Evolutionary conservation across 176 grass and related monocot genomes (phyloP).

Genomic region (Musa troglodytarum): DNA sequence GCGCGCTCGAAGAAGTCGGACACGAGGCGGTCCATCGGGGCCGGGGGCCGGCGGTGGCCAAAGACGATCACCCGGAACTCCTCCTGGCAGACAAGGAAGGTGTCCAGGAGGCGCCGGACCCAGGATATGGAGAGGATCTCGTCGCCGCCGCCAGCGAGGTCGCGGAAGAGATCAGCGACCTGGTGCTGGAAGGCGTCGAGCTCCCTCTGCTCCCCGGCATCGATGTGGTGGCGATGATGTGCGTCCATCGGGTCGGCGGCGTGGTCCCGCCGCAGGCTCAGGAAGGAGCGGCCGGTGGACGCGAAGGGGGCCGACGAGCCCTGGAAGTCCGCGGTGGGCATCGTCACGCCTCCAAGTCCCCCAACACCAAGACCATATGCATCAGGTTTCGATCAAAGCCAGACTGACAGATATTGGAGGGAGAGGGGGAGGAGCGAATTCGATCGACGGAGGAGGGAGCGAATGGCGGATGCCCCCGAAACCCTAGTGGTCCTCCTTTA

Average conservation of each 20-base stretch:
- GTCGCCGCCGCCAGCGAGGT: slow-evolving; percentile 17
- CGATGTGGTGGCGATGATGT: neutral
- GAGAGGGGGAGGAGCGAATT: neutral
- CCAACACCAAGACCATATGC: slow-evolving; percentile 12
- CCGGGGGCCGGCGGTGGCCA: slow-evolving; percentile 27
- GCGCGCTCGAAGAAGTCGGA: slow-evolving; percentile 66
- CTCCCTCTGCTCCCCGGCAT: slow-evolving; percentile 28
- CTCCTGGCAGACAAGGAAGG: slow-evolving; percentile 57
- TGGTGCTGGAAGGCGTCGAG: slow-evolving; percentile 65
- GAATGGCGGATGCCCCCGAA: neutral
- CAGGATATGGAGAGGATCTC: slow-evolving; percentile 51
- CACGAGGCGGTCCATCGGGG: slow-evolving; percentile 29
- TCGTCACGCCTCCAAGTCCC: slow-evolving; percentile 27
- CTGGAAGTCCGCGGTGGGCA: slow-evolving; percentile 82
- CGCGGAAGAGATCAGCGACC: slow-evolving; percentile 38
- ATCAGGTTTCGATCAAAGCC: neutral
- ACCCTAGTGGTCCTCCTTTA: slow-evolving; percentile 8
- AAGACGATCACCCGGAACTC: slow-evolving; percentile 47
- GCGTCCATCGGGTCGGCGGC: slow-evolving; percentile 31
- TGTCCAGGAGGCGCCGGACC: slow-evolving; percentile 69
- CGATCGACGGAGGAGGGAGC: neutral
- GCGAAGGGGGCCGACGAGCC: slow-evolving; percentile 53
- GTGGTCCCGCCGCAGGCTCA: slow-evolving; percentile 53
- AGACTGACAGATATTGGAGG: neutral
- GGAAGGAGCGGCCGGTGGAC: slow-evolving; percentile 51